Evolutionary conservation across 1,139 yeast genomes (phyloP).

Genomic region (Diutina ranongensis): DNA sequence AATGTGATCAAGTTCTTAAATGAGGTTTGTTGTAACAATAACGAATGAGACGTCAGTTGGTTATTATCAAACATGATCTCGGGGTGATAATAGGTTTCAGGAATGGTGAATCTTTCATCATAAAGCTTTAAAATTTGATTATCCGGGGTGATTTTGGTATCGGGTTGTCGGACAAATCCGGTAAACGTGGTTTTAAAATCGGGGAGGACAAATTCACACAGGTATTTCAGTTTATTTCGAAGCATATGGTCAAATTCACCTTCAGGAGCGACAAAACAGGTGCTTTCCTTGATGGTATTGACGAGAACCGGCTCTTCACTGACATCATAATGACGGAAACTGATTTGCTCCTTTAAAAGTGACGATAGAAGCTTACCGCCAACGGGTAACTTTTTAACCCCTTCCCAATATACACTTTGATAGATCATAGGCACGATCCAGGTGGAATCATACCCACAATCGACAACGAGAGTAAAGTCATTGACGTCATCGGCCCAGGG

Average conservation of each 20-base stretch:
- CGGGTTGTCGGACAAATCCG: slow-evolving; percentile 45
- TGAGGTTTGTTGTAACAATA: slow-evolving; percentile 40
- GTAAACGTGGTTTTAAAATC: slow-evolving; percentile 71
- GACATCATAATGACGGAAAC: slow-evolving; percentile 88
- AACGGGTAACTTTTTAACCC: slow-evolving; percentile 61
- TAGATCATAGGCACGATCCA: slow-evolving; percentile 79
- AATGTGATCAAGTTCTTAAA: slow-evolving; percentile 65
- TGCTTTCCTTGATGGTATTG: slow-evolving; percentile 73
- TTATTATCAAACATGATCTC: slow-evolving; percentile 43
- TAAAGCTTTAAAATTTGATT: slow-evolving; percentile 56
- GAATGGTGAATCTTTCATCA: slow-evolving; percentile 81
- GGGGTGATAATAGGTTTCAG: slow-evolving; percentile 83
- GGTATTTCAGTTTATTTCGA: slow-evolving; percentile 17
- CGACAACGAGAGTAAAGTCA: slow-evolving; percentile 61
- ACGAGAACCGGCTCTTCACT: slow-evolving; percentile 82
- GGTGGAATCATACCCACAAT: slow-evolving; percentile 80
- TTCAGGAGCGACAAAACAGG: slow-evolving; percentile 55
- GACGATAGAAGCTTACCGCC: slow-evolving; percentile 86
- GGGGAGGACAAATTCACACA: slow-evolving; percentile 69
- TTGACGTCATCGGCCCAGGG: slow-evolving; percentile 44
- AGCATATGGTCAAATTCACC: slow-evolving; percentile 51
- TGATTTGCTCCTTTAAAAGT: slow-evolving; percentile 67
- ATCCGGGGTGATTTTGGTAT: slow-evolving; percentile 22
- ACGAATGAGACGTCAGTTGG: slow-evolving; percentile 17
- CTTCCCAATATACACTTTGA: slow-evolving; percentile 71